Conservation (phyloP, 2,329 filamentous ascomycete species). For the Nigrospora sphaerica region DNA sequence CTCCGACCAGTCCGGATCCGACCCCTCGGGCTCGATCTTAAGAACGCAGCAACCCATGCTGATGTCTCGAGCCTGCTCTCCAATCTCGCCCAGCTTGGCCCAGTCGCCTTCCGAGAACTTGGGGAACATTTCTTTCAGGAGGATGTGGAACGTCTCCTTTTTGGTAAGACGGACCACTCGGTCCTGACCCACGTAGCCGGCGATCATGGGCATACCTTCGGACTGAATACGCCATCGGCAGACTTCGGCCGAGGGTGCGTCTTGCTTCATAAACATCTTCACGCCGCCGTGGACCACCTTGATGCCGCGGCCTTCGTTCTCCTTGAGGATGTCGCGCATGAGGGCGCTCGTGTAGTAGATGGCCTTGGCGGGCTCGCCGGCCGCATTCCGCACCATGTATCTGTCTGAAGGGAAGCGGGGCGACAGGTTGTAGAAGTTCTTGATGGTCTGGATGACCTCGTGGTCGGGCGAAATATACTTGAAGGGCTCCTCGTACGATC, state of each 20-base stretch:
- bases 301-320: slow-evolving; percentile 85
- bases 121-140: slow-evolving; percentile 96
- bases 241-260: slow-evolving; percentile 77
- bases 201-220: slow-evolving; percentile 84
- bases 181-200: slow-evolving; percentile 78
- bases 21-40: slow-evolving; percentile 67
- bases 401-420: slow-evolving; percentile 79
- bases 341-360: slow-evolving; percentile 93
- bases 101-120: slow-evolving; percentile 71
- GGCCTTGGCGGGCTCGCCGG: slow-evolving; percentile 81
- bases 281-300: slow-evolving; percentile 96
- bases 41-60: slow-evolving; percentile 90
- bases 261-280: slow-evolving; percentile 99
- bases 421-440: slow-evolving; percentile 78
- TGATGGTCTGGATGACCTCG: slow-evolving; percentile 69
- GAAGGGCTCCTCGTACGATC: slow-evolving; percentile 80
- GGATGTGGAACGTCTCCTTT: slow-evolving; percentile 70
- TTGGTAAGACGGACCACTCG: slow-evolving; percentile 69
- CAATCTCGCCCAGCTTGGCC: slow-evolving; percentile 78
- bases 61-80: slow-evolving; percentile 70
- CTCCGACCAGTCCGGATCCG: slow-evolving; percentile 57
- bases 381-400: slow-evolving; percentile 92
- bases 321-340: slow-evolving; percentile 73
- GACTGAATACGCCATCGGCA: slow-evolving; percentile 94
- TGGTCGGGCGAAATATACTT: slow-evolving; percentile 77